phyloP scores from a whole-genome alignment of 169 alveolate genomes.

The Babesia sp. region DNA sequence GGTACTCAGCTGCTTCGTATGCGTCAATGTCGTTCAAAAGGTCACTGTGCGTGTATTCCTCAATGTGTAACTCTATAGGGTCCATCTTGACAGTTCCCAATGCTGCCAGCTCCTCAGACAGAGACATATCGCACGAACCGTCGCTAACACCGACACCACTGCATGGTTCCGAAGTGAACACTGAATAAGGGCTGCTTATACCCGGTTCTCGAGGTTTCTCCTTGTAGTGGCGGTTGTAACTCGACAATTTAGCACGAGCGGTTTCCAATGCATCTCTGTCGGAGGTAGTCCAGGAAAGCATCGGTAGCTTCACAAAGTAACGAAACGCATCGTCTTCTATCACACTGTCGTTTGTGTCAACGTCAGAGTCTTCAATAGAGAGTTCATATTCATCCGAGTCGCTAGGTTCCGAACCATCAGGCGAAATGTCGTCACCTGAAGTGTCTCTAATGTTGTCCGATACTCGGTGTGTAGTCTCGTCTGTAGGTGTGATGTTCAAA shows the following conservation, averaged over 20 bases:
- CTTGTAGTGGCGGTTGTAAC: conserved; percentile 1
- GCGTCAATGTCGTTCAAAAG: conserved; percentile 59
- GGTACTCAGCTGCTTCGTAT: conserved; percentile 52
- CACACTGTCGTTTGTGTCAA: conserved; percentile 14
- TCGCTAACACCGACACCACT: conserved; percentile 35
- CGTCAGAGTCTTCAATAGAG: not conserved
- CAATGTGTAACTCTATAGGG: conserved; percentile 16
- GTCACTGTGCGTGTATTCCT: conserved; percentile 62
- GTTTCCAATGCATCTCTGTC: conserved; percentile 32
- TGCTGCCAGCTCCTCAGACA: conserved; percentile 26
- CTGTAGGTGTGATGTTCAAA: too few relatives aligned
- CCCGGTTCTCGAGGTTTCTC: conserved; percentile 18
- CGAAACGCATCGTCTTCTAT: conserved; percentile 58
- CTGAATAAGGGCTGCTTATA: conserved; percentile 21
- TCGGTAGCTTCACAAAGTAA: conserved; percentile 50
- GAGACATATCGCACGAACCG: conserved; percentile 24
- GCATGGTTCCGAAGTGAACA: conserved; percentile 25
- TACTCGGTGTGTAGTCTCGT: too few relatives aligned
- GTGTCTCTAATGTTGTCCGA: not conserved
- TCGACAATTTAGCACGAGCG: conserved; percentile 2
- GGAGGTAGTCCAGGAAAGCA: conserved; percentile 41
- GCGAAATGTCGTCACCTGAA: too few relatives aligned
- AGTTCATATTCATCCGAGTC: conserved; percentile 2
- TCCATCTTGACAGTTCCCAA: conserved; percentile 14
- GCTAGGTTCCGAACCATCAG: not conserved